Conservation (phyloP, 2,329 filamentous ascomycete genomes). For the Rutstroemia sp. region DNA sequence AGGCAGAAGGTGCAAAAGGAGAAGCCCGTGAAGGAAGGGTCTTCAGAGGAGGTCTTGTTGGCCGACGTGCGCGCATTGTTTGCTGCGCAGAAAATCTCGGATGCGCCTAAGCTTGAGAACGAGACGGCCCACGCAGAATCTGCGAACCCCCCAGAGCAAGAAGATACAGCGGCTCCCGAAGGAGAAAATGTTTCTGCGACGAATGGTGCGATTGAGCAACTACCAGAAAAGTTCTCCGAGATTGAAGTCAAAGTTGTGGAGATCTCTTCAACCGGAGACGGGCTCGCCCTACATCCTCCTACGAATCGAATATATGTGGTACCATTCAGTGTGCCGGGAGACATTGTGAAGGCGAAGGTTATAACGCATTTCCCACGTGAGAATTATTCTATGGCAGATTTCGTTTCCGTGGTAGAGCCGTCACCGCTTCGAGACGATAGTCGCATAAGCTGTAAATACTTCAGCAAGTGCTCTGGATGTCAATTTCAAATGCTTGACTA, state of each 20-base stretch:
- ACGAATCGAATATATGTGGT: conserved; percentile 70
- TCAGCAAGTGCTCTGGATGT: conserved; percentile 79
- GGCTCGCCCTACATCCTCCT: conserved; percentile 64
- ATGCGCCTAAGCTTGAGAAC: conserved; percentile 3
- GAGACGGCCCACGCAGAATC: conserved; percentile 29
- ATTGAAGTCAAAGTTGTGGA: conserved; percentile 75
- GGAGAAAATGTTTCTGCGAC: conserved; percentile 18
- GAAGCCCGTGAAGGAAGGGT: conserved; percentile 48
- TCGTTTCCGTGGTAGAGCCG: conserved; percentile 67
- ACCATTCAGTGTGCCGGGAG: conserved; percentile 82
- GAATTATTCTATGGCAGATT: conserved; percentile 72
- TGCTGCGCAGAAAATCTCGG: conserved; percentile 30
- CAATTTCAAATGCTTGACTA: conserved; percentile 98
- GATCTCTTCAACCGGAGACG: conserved; percentile 88
- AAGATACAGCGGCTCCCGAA: conserved; percentile 14
- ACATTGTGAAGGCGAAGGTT: conserved; percentile 70
- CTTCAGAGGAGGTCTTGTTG: conserved; percentile 58
- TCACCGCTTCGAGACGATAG: conserved; percentile 70
- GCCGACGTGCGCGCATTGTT: conserved; percentile 53
- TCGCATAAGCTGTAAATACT: conserved; percentile 78
- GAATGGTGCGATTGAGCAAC: conserved; percentile 19
- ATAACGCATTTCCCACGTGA: conserved; percentile 60
- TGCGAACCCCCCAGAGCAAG: conserved; percentile 12
- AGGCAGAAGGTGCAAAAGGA: conserved; percentile 49
- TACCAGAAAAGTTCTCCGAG: conserved; percentile 65